Evolutionary conservation across 2,329 filamentous ascomycete species (phyloP), one percentile per base, ranked within the genome.

Genomic region (Helicocarpus griseus): DNA sequence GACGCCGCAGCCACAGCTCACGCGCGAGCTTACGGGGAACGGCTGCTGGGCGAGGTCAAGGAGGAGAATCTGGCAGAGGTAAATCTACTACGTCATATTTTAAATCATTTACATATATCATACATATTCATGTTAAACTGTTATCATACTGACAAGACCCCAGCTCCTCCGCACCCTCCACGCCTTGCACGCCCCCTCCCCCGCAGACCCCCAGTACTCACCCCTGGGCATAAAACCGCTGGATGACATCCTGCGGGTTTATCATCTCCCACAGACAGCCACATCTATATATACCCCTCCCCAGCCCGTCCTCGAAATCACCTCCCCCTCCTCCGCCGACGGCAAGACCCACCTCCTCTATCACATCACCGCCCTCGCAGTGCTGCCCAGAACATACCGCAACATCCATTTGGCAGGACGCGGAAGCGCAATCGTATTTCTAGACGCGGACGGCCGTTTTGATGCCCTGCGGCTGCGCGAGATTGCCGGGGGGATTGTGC

Each of bases 261-360:
- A 72, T 49, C 64, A 66, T n/a, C n/a, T n/a, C 51, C 56, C 62
- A 13, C 54, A 56, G 8, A 24, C 46, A 33, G 21, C 59, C 22
- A 35, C 43, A 51, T 51, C 35, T 21, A 28, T 48, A 28, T 26
- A 35, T 17, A 17, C 35, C 14, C 47, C 41, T 41, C 44, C 39
- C 49, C 40, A 24, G 8, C 69, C 74, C 0, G 68, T 77, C 4
- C 57, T 83, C 48, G 79, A 83, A 60, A 68, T 84, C 43, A 71
- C 75, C 19, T 79, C 78, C 48, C 65, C 69, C 33, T 67, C 68
- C 11, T 67, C 78, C 3, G 73, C 72, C 24, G 68, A 73, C 9
- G 81, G 81, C 8, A 83, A 82, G 64, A 78, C 80, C 1, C 75
- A 79, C 33, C 61, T 85, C 0, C 66, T 84, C 33, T 81, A 83